These are phyloP conservation scores for Atalantia buxifolia DNA, from an alignment of 345 rosid species.

Conservation along the genomic window DNA sequence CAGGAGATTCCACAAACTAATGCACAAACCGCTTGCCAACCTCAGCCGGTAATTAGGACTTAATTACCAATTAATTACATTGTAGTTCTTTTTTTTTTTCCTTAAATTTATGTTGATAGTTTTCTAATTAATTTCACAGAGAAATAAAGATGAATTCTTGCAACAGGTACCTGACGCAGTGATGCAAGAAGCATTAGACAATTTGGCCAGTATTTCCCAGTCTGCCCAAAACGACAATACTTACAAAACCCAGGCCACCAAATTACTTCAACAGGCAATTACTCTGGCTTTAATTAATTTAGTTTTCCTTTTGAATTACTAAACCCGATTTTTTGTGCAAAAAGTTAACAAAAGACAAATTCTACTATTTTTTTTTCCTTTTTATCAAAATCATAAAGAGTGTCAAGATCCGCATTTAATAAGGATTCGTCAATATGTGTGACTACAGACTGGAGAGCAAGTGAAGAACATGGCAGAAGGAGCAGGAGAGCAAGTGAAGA, in stretches of 20 bases:
- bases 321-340: no score
- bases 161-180: constrained; percentile 7
- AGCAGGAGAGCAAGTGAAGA: constrained; percentile 41
- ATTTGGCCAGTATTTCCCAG: neutral
- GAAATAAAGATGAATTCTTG: constrained; percentile 3
- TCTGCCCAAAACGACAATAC: neutral
- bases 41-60: neutral
- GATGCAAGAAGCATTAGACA: neutral
- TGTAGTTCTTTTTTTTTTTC: no score
- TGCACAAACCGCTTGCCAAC: neutral
- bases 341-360: no score
- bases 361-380: no score
- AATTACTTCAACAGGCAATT: constrained; percentile 24
- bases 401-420: no score
- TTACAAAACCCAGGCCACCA: constrained; percentile 16
- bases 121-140: neutral
- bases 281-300: no score
- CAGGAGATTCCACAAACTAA: neutral
- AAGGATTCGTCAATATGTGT: neutral
- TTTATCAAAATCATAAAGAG: no score
- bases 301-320: neutral
- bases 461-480: constrained; percentile 20
- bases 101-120: no score
- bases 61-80: no score
- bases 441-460: constrained; percentile 19